A percentile compares a stretch with the other conserved stretches of the same genome.
Evolutionary conservation across 148 eudicot species (phyloP).

Genomic region (Amaranthus palmeri): DNA sequence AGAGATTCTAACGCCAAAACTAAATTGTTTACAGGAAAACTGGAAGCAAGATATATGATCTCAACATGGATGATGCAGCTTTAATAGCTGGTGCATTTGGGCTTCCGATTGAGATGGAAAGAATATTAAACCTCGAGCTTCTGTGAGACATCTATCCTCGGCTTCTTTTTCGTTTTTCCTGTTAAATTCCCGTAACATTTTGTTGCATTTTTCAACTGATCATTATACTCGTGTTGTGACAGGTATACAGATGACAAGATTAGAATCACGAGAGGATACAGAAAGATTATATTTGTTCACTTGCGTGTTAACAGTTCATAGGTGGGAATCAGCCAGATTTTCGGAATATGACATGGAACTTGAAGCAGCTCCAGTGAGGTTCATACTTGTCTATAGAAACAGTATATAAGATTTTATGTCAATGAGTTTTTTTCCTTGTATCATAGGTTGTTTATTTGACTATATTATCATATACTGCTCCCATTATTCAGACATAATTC

Average conservation of each 20-base stretch:
- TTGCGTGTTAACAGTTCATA: conserved; percentile 33
- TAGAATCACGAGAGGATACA: conserved; percentile 76
- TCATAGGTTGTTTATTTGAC: neutral
- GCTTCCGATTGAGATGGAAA: conserved; percentile 70
- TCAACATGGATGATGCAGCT: conserved; percentile 86
- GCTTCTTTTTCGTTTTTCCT: conserved; percentile 2
- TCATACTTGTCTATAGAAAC: neutral
- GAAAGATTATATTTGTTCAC: conserved; percentile 67
- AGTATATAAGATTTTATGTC: neutral
- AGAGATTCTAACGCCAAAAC: neutral
- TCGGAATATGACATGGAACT: neutral
- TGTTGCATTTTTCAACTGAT: neutral
- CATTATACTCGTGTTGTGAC: conserved; percentile 17
- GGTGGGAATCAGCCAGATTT: neutral
- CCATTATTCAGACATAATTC: neutral
- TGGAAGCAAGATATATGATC: conserved; percentile 50
- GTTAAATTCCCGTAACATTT: neutral
- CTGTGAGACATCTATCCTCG: conserved; percentile 47
- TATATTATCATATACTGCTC: neutral
- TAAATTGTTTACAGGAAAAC: conserved; percentile 50
- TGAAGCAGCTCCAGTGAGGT: neutral
- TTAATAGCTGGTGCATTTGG: conserved; percentile 71
- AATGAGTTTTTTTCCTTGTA: neutral
- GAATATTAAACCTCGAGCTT: conserved; percentile 60
- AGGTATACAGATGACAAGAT: conserved; percentile 80